Percentiles rank a stretch among this genome's conserved stretches.
Conservation (phyloP, 2,329 filamentous ascomycete species). For the Apiospora sp. region DNA sequence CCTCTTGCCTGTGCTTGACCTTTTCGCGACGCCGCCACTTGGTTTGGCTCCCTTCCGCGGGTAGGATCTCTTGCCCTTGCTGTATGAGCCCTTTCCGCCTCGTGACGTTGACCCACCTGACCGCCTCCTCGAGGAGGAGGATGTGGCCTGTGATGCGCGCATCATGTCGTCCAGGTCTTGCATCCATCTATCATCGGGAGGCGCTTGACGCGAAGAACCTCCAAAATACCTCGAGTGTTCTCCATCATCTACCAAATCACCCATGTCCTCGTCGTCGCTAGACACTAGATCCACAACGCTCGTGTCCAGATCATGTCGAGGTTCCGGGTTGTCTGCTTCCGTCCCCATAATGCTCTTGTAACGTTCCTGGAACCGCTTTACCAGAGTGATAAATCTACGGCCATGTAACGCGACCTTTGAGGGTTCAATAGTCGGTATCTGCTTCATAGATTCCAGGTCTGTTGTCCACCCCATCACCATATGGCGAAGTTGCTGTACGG, state of each 20-base stretch:
- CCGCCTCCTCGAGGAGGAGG: conserved; percentile 20
- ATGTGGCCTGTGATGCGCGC: conserved; percentile 20
- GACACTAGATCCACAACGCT: conserved; percentile 63
- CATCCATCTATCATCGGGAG: conserved; percentile 41
- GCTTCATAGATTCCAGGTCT: conserved; percentile 66
- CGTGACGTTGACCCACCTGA: conserved; percentile 11
- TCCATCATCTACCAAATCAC: conserved; percentile 28
- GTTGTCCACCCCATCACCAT: conserved; percentile 77
- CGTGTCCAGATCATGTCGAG: conserved; percentile 30
- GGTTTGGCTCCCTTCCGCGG: conserved; percentile 23
- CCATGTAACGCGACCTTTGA: conserved; percentile 71
- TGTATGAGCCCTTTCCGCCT: conserved; percentile 23
- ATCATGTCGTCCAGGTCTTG: conserved; percentile 39
- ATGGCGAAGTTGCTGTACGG: conserved; percentile 71
- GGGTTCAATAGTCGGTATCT: conserved; percentile 68
- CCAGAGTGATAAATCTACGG: conserved; percentile 64
- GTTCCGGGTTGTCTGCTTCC: background rate
- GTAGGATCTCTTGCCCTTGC: conserved; percentile 16
- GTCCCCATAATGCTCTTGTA: conserved; percentile 61
- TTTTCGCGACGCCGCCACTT: conserved; percentile 21
- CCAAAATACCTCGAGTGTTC: conserved; percentile 57
- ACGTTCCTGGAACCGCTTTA: conserved; percentile 55
- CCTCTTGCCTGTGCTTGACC: conserved; percentile 26
- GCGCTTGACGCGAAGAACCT: conserved; percentile 21
- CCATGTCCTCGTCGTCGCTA: conserved; percentile 35